phyloP scores from a whole-genome alignment of 306 rosid genomes.

The Morella rubra region DNA sequence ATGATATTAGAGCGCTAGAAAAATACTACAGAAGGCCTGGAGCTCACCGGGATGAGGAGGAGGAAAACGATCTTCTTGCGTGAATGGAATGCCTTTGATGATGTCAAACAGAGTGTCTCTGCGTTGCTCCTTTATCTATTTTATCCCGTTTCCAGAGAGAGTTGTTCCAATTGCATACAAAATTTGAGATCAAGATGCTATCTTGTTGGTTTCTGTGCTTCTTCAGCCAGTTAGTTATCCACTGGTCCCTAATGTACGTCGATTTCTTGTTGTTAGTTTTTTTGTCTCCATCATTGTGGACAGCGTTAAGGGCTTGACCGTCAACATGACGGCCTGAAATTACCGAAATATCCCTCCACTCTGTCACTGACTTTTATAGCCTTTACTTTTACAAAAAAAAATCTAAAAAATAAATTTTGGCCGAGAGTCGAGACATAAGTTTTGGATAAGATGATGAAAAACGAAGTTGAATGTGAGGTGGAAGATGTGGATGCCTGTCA shows the following conservation, averaged over 20 bases:
- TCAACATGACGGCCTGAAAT: no score
- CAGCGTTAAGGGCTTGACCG: no score
- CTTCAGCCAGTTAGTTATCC: neutral
- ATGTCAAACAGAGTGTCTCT: neutral
- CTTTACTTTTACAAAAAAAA: no score
- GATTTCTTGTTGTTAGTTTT: no score
- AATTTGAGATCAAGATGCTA: neutral
- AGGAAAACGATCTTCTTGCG: neutral
- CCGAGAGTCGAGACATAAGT: no score
- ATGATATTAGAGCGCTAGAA: neutral
- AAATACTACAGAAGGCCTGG: neutral
- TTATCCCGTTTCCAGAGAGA: neutral
- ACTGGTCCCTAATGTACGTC: neutral
- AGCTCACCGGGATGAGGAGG: neutral
- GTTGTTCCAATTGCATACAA: neutral
- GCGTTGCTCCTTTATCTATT: neutral
- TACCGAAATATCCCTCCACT: no score
- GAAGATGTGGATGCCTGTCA: no score
- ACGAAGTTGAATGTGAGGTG: no score
- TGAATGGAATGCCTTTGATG: neutral
- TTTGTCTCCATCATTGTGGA: no score
- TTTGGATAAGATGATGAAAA: no score
- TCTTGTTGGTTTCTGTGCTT: constrained; percentile 1
- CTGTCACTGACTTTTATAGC: no score
- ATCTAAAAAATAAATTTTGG: no score